Evolutionary conservation across 2,329 filamentous ascomycete genomes (phyloP).

Genomic region (Sclerotiophoma versabilis): DNA sequence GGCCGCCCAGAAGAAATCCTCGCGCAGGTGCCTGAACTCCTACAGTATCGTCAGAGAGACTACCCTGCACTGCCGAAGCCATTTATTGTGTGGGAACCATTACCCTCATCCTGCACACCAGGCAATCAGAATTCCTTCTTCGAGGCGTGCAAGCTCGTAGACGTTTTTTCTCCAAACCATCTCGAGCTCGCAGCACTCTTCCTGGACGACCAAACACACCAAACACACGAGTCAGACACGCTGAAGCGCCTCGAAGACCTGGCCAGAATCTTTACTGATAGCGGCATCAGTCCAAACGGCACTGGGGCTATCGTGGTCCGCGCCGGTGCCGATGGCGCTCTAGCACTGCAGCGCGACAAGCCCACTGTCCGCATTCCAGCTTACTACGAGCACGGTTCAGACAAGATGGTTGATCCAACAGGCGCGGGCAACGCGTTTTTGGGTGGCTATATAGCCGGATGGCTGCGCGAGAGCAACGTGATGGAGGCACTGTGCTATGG

Average conservation of each 20-base stretch:
- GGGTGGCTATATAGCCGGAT: slow-evolving; percentile 29
- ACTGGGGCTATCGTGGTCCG: slow-evolving; percentile 19
- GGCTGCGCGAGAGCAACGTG: slow-evolving; percentile 4
- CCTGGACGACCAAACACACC: not conserved
- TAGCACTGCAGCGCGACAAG: not conserved
- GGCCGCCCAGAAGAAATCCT: slow-evolving; percentile 26
- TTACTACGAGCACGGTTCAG: slow-evolving; percentile 10
- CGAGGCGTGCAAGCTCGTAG: slow-evolving; percentile 24
- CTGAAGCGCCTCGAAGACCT: not conserved
- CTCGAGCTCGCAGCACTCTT: slow-evolving; percentile 28
- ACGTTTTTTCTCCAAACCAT: slow-evolving; percentile 37
- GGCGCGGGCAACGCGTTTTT: slow-evolving; percentile 37
- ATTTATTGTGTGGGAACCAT: slow-evolving; percentile 32
- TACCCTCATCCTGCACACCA: slow-evolving; percentile 19
- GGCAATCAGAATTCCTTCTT: slow-evolving; percentile 13
- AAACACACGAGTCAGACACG: not conserved
- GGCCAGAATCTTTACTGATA: not conserved
- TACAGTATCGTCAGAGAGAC: slow-evolving; percentile 10
- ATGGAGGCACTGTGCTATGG: slow-evolving; percentile 21
- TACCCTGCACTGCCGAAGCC: slow-evolving; percentile 5
- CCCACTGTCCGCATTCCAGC: slow-evolving; percentile 20
- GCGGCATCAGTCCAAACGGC: not conserved
- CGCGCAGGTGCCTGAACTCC: slow-evolving; percentile 21
- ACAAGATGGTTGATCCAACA: slow-evolving; percentile 27
- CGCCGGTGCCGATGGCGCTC: slow-evolving; percentile 21